Conservation (phyloP, 768 basidiomycete species). For the Auriculariales sp. region DNA sequence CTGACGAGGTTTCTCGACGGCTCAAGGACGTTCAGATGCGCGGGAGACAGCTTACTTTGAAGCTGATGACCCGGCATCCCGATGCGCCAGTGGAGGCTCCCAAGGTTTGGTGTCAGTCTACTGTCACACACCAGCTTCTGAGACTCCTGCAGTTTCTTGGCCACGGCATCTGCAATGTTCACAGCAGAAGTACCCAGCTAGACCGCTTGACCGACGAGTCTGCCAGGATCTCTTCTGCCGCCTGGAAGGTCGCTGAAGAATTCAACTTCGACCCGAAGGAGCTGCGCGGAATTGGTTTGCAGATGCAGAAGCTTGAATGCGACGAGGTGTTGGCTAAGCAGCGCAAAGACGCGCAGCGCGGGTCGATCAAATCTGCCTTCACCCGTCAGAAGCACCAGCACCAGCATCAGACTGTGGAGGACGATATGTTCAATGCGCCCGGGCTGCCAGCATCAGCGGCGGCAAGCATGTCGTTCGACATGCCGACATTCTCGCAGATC, state of each 20-base stretch:
- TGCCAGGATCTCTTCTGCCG: slow-evolving; percentile 55
- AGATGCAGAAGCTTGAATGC: slow-evolving; percentile 76
- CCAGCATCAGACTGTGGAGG: slow-evolving; percentile 18
- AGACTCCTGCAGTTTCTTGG: slow-evolving; percentile 61
- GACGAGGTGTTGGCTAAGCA: slow-evolving; percentile 13
- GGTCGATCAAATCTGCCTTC: not conserved
- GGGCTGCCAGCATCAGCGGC: not conserved
- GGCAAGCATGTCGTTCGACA: slow-evolving; percentile 1
- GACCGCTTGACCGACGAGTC: slow-evolving; percentile 57
- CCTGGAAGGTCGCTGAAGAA: slow-evolving; percentile 57
- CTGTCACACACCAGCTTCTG: slow-evolving; percentile 3
- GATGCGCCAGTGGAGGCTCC: slow-evolving; percentile 79
- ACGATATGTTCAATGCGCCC: not conserved
- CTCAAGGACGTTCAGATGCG: slow-evolving; percentile 53
- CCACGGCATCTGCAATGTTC: slow-evolving; percentile 72
- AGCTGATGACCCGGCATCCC: slow-evolving; percentile 78
- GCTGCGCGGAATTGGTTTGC: slow-evolving; percentile 83
- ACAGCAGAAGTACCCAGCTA: slow-evolving; percentile 58
- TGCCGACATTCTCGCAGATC: slow-evolving; percentile 65
- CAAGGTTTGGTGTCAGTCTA: slow-evolving; percentile 39
- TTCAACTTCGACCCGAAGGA: slow-evolving; percentile 74
- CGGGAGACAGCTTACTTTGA: slow-evolving; percentile 68
- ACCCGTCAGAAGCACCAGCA: slow-evolving; percentile 2
- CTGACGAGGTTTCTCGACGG: slow-evolving; percentile 58
- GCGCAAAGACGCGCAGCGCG: not conserved